Base-by-base conservation (phyloP, 2,329 filamentous ascomycete genomes). In the Cladophialophora exuberans region DNA sequence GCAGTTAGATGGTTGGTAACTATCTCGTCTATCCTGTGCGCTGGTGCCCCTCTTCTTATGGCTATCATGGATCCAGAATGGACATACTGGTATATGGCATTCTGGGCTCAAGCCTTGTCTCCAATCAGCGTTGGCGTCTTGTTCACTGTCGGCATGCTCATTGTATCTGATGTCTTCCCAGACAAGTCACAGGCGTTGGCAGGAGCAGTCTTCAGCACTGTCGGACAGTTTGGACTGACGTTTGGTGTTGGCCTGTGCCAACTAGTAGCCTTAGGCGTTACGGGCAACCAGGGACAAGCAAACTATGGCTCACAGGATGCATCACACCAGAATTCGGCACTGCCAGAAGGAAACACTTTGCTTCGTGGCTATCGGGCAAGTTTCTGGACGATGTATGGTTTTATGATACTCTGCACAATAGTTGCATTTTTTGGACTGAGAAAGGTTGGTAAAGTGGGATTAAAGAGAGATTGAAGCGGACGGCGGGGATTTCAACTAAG, bases 191-290 rank as follows among this genome's bases (percentile, higher is more conserved):
- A 86, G 54, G 80, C 79, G 0, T 69, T 86, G 0, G 83, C 82
- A 0, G 84, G 83, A 0, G 82, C 80, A 0, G 82, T 86, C 0
- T 86, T 85, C 66, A 84, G 83, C 57, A 83, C 82, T 0, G 72
- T 79, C 0, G 70, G 75, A 0, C 82, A 85, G 58, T 78, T 85
- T 51, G 83, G 83, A 0, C 77, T 74, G 15, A 75, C 77, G 0
- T 70, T 84, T 1, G 81, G 80, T 0, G 64, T 84, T 2, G 79
- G 79, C 6, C 66, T 80, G 2, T 76, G 78, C 52, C 77, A 77
- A 7, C 75, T 79, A 0, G 77, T 83, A 2, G 67, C 70, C 1
- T 62, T 62, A 1, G 53, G 65, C 2, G 74, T 31, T 13, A 13
- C 7, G 7, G 28, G 28, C 28, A 13, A 13, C 13, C 7, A 31